Conservation (phyloP, 1,284 basidiomycete genomes). For the Trichosporon sp. region DNA sequence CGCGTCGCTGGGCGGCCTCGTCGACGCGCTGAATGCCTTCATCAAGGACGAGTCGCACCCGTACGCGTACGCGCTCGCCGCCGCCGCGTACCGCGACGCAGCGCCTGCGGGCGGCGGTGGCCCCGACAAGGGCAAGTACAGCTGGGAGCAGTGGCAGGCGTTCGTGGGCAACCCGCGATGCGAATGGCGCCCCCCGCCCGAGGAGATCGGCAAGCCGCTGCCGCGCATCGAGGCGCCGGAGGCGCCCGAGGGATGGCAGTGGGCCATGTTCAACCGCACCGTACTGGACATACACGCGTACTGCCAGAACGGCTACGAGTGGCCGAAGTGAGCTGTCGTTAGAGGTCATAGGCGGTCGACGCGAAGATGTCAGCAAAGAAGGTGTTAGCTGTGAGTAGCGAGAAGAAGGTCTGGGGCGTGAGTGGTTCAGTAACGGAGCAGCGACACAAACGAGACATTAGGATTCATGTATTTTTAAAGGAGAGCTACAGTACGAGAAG, state of each 20-base stretch:
- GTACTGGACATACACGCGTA: not conserved
- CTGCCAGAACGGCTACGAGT: not conserved
- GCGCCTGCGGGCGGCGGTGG: not conserved
- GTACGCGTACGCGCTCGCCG: not conserved
- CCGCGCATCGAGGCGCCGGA: not conserved
- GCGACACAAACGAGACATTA: not conserved
- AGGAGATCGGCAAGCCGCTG: slow-evolving; percentile 1
- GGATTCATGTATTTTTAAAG: not conserved
- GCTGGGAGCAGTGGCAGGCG: not conserved
- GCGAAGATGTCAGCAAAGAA: not conserved
- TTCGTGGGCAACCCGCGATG: not conserved
- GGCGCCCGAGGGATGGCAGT: not conserved
- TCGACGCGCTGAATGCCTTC: not conserved
- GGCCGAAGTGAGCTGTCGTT: not conserved
- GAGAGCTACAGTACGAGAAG: not conserved
- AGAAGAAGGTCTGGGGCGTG: not conserved
- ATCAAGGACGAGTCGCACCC: not conserved
- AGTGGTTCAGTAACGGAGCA: not conserved
- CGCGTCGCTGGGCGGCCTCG: not conserved
- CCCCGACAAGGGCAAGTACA: not conserved
- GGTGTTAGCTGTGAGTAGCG: not conserved
- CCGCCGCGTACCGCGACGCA: not conserved
- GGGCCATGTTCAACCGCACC: not conserved
- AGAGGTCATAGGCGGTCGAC: too few relatives aligned
- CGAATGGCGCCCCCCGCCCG: not conserved